phyloP scores from a whole-genome alignment of 2,329 filamentous ascomycete genomes.

The Diaporthe ampelina region DNA sequence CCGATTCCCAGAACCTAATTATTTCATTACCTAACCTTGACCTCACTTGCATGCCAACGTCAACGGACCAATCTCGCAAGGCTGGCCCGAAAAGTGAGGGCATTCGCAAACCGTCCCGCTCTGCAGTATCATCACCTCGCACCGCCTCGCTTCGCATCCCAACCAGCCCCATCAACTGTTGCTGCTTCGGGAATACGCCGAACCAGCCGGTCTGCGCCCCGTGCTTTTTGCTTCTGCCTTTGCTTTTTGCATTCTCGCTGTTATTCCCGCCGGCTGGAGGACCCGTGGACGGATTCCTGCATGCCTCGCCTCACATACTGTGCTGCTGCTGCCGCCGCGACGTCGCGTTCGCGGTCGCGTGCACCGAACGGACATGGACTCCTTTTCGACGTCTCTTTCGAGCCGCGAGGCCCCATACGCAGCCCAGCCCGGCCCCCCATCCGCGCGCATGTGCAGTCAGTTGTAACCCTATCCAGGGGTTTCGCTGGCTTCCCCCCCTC shows the following conservation, averaged over 20 bases:
- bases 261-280: not conserved
- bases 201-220: not conserved
- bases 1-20: not conserved
- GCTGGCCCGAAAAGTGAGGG: not conserved
- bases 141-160: too few species aligned
- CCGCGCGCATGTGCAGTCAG: not conserved
- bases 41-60: not conserved
- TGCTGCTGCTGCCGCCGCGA: not conserved
- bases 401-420: not conserved
- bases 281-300: not conserved
- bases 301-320: not conserved
- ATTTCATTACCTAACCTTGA: not conserved
- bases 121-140: not conserved
- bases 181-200: not conserved
- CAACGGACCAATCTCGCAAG: not conserved
- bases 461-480: too few species aligned
- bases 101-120: not conserved
- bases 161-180: not conserved
- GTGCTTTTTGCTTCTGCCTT: not conserved
- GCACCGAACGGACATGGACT: not conserved
- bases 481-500: not conserved
- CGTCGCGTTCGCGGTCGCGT: too few species aligned
- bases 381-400: not conserved
- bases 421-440: too few species aligned
- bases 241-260: not conserved